Conservation (phyloP, 164 flowering plant genomes). For the Houttuynia cordata region DNA sequence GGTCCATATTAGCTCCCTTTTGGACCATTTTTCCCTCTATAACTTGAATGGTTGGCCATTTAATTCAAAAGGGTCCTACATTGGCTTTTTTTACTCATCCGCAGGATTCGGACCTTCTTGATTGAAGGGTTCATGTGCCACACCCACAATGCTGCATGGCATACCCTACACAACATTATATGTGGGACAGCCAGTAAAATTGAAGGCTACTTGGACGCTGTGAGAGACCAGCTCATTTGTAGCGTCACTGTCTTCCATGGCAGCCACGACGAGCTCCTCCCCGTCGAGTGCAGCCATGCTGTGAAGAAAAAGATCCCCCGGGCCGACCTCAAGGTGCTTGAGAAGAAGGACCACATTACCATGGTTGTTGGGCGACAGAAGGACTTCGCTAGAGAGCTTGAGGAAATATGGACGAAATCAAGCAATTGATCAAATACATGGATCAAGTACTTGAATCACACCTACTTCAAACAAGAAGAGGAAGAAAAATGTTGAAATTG, state of each 20-base stretch:
- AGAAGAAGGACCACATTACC: constrained; percentile 78
- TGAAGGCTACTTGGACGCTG: constrained; percentile 50
- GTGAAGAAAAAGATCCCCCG: constrained; percentile 49
- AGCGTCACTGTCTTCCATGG: constrained; percentile 67
- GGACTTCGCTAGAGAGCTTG: constrained; percentile 81
- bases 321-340: constrained; percentile 54
- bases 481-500: neutral
- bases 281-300: constrained; percentile 69
- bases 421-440: constrained; percentile 7
- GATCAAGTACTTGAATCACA: neutral
- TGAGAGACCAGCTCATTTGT: constrained; percentile 38
- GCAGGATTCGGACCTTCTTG: constrained; percentile 56
- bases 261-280: constrained; percentile 64
- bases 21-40: neutral
- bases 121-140: constrained; percentile 76
- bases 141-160: constrained; percentile 96
- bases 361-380: constrained; percentile 81
- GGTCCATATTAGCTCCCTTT: neutral
- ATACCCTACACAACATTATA: constrained; percentile 92
- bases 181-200: constrained; percentile 74
- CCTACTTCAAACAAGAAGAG: neutral
- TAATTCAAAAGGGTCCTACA: neutral
- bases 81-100: neutral
- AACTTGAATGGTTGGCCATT: neutral
- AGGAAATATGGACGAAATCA: constrained; percentile 66